Conservation (phyloP, 768 basidiomycete genomes). For the Lactarius vividus region DNA sequence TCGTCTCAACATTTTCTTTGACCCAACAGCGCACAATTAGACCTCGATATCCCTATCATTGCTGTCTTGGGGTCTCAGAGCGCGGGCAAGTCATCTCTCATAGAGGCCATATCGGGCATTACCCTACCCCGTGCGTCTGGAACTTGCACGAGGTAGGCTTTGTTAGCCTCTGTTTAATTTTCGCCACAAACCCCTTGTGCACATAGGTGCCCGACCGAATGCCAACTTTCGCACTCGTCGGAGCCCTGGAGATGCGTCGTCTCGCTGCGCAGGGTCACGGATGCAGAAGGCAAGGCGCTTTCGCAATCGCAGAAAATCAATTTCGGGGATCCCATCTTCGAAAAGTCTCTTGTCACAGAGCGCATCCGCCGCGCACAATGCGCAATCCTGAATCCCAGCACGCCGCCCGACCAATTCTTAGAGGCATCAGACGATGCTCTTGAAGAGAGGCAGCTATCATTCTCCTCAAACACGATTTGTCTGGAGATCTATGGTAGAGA, state of each 20-base stretch:
- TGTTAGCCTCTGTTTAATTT: not conserved
- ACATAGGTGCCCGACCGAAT: constrained; percentile 40
- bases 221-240: constrained; percentile 32
- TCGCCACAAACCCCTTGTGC: not conserved
- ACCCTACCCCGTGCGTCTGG: constrained; percentile 67
- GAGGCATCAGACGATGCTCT: constrained; percentile 35
- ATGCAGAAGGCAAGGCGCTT: constrained; percentile 28
- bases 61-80: constrained; percentile 72
- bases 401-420: constrained; percentile 35
- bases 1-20: not conserved
- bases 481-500: constrained; percentile 40
- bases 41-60: constrained; percentile 71
- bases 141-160: constrained; percentile 63
- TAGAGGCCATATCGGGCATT: constrained; percentile 73
- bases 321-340: constrained; percentile 42
- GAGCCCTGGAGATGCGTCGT: constrained; percentile 38
- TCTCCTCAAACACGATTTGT: constrained; percentile 40
- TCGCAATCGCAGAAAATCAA: constrained; percentile 36
- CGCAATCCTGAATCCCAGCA: constrained; percentile 59
- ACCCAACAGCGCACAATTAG: constrained; percentile 52
- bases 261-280: constrained; percentile 33
- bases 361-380: constrained; percentile 63
- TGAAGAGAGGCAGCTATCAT: constrained; percentile 30
- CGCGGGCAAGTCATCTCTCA: constrained; percentile 74
- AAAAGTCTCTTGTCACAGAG: constrained; percentile 58